Base-by-base conservation (phyloP, 2,329 filamentous ascomycete genomes). In the Sporothrix humicola region DNA sequence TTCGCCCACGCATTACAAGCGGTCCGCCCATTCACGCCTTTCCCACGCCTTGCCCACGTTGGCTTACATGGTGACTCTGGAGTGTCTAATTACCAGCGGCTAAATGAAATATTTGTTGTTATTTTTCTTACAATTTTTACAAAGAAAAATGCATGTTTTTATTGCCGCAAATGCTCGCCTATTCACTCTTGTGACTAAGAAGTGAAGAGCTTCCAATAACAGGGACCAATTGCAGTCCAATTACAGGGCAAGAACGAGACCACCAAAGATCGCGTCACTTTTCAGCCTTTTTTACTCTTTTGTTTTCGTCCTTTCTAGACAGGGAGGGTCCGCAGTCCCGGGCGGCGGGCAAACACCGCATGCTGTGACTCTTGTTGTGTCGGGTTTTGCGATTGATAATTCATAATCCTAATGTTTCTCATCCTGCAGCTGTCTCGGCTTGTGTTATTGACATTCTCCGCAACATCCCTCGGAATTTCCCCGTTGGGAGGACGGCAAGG, bases 341-440 rank as follows among this genome's bases (percentile, higher is more conserved):
- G 23, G 48, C 23, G 65, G 65, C 44, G 65, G 65, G 44, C 46
- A 68, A 68, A 52, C 65, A 56, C 66, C 26, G 66, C 50, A 54
- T 10, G 31, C 20, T 17, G 44, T 69, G 65, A 69, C 66, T 69
- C 66, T 42, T 69, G 15, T 52, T 23, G 15, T 23, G 15, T 46
- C 65, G 42, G 42, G n/a, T 48, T 66, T 26, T 48, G 61, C 13
- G 17, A 13, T 48, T 46, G 13, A 10, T 63, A 44, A 15, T 17
- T 37, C 31, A 6, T 2, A 37, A 37, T 37, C 31, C 4, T 37
- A 37, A 37, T 37, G 31, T 37, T 52, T 68, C 42, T 48, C 37
- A 8, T 8, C 31, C 17, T 48, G 61, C 23, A 37, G 31, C 65
- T 20, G 44, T 65, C 31, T 37, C 31, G 31, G 31, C 31, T 37